These are phyloP conservation scores for Penicillium sp. DNA, from an alignment of 2,329 filamentous ascomycete species.

Conservation along the genomic window DNA sequence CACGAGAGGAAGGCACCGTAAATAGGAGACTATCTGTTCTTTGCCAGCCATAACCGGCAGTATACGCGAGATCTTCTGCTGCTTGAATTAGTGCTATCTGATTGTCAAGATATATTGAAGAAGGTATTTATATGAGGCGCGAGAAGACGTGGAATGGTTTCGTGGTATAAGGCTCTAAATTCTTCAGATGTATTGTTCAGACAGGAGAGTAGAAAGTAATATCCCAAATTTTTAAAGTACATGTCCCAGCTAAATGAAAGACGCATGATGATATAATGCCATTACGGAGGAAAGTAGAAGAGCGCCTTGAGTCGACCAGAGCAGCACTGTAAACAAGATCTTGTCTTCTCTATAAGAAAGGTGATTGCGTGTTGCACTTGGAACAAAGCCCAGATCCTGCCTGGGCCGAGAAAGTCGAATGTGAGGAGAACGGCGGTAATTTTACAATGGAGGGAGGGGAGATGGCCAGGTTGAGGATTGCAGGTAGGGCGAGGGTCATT, in stretches of 20 bases:
- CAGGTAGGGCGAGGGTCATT: conserved; percentile 13
- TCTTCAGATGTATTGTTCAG: conserved; percentile 27
- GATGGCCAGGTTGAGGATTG: conserved; percentile 16
- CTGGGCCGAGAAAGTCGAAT: neutral
- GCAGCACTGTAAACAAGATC: conserved; percentile 2
- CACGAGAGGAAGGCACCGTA: too few relatives aligned
- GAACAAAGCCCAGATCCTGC: conserved; percentile 6
- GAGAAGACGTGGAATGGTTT: too few relatives aligned
- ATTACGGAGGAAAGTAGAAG: conserved; percentile 24
- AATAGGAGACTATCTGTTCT: too few relatives aligned
- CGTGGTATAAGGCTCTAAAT: neutral
- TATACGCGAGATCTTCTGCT: neutral
- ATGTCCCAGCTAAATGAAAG: conserved; percentile 21
- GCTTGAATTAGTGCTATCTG: too few relatives aligned
- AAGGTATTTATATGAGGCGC: neutral
- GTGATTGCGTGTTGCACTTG: conserved; percentile 1
- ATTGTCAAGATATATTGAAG: neutral
- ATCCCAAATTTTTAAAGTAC: conserved; percentile 31
- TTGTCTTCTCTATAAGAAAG: conserved; percentile 10
- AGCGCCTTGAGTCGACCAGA: conserved; percentile 12
- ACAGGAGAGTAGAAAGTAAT: conserved; percentile 31
- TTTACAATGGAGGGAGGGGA: conserved; percentile 8
- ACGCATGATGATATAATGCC: conserved; percentile 27
- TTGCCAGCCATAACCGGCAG: too few relatives aligned
- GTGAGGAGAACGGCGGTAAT: neutral